Percentiles rank a stretch among this genome's conserved stretches.
Conservation (phyloP, 2,329 filamentous ascomycete species). For the Ophiocordyceps robertsii region DNA sequence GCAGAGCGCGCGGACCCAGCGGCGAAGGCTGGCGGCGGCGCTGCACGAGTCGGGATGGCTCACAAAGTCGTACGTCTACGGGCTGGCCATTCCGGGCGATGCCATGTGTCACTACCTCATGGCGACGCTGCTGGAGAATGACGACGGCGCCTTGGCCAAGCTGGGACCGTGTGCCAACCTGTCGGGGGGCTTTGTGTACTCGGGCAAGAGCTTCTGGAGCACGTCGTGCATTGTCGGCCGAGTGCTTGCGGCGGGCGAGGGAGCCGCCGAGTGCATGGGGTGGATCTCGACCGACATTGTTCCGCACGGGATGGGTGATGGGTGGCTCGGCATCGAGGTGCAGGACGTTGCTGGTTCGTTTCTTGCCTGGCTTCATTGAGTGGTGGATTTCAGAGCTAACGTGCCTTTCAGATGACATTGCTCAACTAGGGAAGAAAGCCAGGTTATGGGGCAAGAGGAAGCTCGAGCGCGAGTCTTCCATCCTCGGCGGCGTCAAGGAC, state of each 20-base stretch:
- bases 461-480: slow-evolving; percentile 46
- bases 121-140: slow-evolving; percentile 51
- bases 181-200: slow-evolving; percentile 51
- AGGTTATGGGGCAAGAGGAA: slow-evolving; percentile 47
- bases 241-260: slow-evolving; percentile 48
- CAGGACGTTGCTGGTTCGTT: slow-evolving; percentile 32
- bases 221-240: slow-evolving; percentile 51
- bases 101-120: slow-evolving; percentile 50
- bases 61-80: slow-evolving; percentile 54
- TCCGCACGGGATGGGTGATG: slow-evolving; percentile 36
- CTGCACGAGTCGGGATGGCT: slow-evolving; percentile 51
- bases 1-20: slow-evolving; percentile 24
- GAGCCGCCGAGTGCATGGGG: slow-evolving; percentile 52
- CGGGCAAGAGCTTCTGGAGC: slow-evolving; percentile 55
- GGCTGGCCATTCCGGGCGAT: slow-evolving; percentile 51
- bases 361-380: neutral
- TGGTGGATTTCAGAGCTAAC: neutral
- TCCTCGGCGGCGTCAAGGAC: slow-evolving; percentile 43
- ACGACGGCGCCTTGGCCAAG: slow-evolving; percentile 41
- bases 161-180: slow-evolving; percentile 49
- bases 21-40: slow-evolving; percentile 41
- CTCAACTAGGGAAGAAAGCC: slow-evolving; percentile 38
- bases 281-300: slow-evolving; percentile 51
- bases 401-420: slow-evolving; percentile 27
- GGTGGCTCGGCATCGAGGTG: slow-evolving; percentile 46